Base-by-base conservation (phyloP, 2,329 filamentous ascomycete species). In the Hypoxylon sp. region DNA sequence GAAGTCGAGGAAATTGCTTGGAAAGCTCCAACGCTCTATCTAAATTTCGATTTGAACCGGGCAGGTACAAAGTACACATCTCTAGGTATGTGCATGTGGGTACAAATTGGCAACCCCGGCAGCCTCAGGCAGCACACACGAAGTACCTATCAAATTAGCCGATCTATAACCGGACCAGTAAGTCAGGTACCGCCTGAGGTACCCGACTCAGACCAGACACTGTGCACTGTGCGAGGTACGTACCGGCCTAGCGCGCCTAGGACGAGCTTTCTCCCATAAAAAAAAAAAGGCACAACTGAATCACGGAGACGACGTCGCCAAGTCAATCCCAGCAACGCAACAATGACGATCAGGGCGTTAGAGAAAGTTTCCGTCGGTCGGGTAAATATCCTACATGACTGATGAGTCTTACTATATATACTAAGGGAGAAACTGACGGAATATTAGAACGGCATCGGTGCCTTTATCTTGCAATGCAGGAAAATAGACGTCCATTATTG, bases 391-490 rank as follows among this genome's bases (percentile, higher is more conserved):
- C n/a, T 17, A 25, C 17, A 11, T 44, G n/a, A n/a, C 1, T n/a
- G 30, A 40, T 22, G 13, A 6, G 13, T 13, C 46, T 27, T 80
- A 35, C 10, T 17, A 17, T 35, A n/a, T 17, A 17, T 35, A n/a
- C 4, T 44, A 11, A 33, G 33, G 5, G 25, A 54, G 49, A 17
- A 10, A 30, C 61, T 61, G 56, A 70, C 27, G 53, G 30, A 48
- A n/a, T 55, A 27, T 60, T 37, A 98, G 95, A 98, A 99, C 85
- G 96, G 96, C 86, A 87, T 98, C 74, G 95, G 95, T 77, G 93
- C 95, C 80, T 98, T 98, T 85, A 93, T 99, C 82, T 89, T 98
- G 65, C 95, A 97, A 85, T 99, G 96, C 90, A 97, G 94, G 86
- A 92, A 91, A 79, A 86, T 99, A 81, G 93, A 97, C 81, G 93